Conservation (phyloP, 139 green algal species). For the Chlamydomonas sphaeroides region DNA sequence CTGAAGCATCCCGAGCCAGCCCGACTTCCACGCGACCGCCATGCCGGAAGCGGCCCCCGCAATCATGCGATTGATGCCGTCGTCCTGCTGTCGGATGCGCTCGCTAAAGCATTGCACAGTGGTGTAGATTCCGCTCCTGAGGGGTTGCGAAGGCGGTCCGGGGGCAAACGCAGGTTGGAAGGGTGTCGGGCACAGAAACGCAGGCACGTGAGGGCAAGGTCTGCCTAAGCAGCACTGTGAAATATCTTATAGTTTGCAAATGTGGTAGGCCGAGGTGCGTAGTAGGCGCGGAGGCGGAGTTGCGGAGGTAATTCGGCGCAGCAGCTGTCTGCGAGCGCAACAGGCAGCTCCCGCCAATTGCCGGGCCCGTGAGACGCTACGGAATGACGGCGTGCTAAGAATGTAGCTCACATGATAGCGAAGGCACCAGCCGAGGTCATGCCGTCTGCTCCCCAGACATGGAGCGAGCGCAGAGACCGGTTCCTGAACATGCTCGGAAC, state of each 20-base stretch:
- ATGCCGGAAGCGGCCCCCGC: constrained; percentile 68
- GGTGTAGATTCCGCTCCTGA: constrained; percentile 70
- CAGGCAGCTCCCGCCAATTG: too few species aligned
- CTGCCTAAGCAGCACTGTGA: too few species aligned
- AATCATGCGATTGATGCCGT: constrained; percentile 69
- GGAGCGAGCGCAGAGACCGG: constrained; percentile 7
- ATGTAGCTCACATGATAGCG: constrained; percentile 21
- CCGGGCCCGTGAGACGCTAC: too few species aligned
- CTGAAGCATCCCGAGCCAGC: background rate
- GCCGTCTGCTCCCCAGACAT: constrained; percentile 52
- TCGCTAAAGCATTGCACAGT: constrained; percentile 68
- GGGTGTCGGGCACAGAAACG: too few species aligned
- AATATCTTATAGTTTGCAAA: too few species aligned
- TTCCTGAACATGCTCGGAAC: constrained; percentile 48
- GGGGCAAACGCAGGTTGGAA: constrained; percentile 64
- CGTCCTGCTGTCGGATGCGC: constrained; percentile 69
- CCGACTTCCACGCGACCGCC: constrained; percentile 6
- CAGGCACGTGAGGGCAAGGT: too few species aligned
- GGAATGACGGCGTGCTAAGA: too few species aligned
- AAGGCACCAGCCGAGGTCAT: constrained; percentile 55
- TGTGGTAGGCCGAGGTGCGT: too few species aligned
- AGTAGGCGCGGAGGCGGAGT: too few species aligned
- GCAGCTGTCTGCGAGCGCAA: too few species aligned
- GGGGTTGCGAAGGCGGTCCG: constrained; percentile 1
- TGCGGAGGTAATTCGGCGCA: too few species aligned